Evolutionary conservation across 129 eudicot species (phyloP).

Genomic region (Dittrichia graveolens): DNA sequence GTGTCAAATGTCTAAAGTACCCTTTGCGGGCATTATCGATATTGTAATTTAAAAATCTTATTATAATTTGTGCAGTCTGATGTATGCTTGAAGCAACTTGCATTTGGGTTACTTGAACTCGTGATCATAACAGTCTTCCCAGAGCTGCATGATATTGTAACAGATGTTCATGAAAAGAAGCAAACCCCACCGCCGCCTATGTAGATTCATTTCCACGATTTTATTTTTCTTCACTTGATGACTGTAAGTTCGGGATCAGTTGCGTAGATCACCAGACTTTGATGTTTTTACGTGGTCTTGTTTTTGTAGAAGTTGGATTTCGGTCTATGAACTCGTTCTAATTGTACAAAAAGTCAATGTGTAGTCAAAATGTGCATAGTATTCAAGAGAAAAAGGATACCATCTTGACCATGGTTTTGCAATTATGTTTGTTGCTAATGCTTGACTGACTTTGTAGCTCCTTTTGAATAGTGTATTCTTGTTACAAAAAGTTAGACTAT

Average conservation of each 20-base stretch:
- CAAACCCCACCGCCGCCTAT: constrained; percentile 1
- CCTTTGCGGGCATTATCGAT: background rate
- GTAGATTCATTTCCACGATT: constrained; percentile 24
- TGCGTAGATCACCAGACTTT: constrained; percentile 12
- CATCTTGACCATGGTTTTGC: constrained; percentile 25
- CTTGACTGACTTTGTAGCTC: background rate
- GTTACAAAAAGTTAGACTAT: too few relatives aligned
- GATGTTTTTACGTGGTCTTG: constrained; percentile 16
- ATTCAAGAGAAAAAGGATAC: constrained; percentile 13
- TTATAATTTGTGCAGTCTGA: constrained; percentile 58
- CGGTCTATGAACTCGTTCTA: constrained; percentile 18
- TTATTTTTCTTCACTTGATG: background rate
- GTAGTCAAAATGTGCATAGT: constrained; percentile 39
- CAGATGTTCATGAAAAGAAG: constrained; percentile 59
- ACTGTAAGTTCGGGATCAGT: constrained; percentile 11
- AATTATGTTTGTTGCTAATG: background rate
- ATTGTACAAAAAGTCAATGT: constrained; percentile 32
- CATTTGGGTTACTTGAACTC: constrained; percentile 76
- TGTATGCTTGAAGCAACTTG: constrained; percentile 87
- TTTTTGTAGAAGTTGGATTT: constrained; percentile 5
- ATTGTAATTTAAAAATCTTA: background rate
- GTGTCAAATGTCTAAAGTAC: constrained; percentile 17
- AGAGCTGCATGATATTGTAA: constrained; percentile 67
- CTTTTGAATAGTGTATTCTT: background rate
- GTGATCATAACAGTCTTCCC: constrained; percentile 81